Base-by-base conservation (phyloP, 2,329 filamentous ascomycete species). In the Hyphodiscus sp. region DNA sequence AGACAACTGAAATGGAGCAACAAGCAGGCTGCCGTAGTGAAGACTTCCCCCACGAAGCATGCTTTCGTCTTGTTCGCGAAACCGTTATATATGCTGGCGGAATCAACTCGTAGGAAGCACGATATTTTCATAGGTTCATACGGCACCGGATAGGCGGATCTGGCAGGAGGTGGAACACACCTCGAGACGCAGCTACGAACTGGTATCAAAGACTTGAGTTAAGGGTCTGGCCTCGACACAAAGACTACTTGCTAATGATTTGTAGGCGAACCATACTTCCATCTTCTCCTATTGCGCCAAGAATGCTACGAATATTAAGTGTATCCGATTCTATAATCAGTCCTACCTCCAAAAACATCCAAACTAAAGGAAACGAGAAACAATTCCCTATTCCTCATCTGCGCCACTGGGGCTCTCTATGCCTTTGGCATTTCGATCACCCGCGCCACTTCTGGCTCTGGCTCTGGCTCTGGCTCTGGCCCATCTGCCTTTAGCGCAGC, bases 171-270 rank as follows among this genome's bases (percentile, higher is more conserved):
- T 45, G 20, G 26, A 45, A 45, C 23, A 46, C 23, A 38, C 5
- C 11, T 52, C 53, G 42, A 54, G 56, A 58, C 49, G 52, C 51
- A 55, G 49, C 57, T 56, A 51, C 49, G 54, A 58, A 56, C 47
- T 58, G 30, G 50, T 58, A 46, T 54, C 49, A 57, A 57, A 53
- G 50, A 53, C 55, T 58, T 55, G 50, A 55, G 56, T 58, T 55
- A 58, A 53, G 52, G 53, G 48, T 55, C 52, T 58, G 52, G 50
- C 54, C 56, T 58, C 44, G 52, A 58, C 42, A 58, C 51, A 56
- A 56, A 58, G 56, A 58, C 53, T 56, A 23, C 51, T 54, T 56
- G 46, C 45, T 56, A 50, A 54, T 58, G 49, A 38, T 10, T 38
- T 38, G 33, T 10, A 58, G 50, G 56, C 50, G 53, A 53, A 55